Conservation (phyloP, 805 yeast genomes). For the Debaryomyces castellii region DNA sequence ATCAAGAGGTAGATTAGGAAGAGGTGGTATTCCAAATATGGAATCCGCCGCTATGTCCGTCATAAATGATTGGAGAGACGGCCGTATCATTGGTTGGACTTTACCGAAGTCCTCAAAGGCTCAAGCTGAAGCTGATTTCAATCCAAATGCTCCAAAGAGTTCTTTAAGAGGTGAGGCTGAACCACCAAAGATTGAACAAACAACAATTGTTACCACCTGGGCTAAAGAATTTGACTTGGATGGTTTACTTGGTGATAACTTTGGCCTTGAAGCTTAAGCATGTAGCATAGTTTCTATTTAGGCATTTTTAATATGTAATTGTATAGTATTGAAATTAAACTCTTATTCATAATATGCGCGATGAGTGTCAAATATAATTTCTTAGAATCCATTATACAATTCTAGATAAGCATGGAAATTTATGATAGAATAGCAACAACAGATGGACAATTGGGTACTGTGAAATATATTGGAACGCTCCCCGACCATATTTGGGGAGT, state of each 20-base stretch:
- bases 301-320: neutral
- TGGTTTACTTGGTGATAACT: conserved; percentile 59
- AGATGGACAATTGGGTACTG: conserved; percentile 57
- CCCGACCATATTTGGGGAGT: conserved; percentile 58
- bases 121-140: conserved; percentile 18
- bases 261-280: conserved; percentile 25
- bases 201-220: conserved; percentile 86
- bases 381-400: neutral
- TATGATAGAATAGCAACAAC: conserved; percentile 25
- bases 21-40: conserved; percentile 90
- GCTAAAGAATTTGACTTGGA: conserved; percentile 92
- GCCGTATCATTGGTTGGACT: conserved; percentile 89
- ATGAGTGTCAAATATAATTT: neutral
- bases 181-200: conserved; percentile 57
- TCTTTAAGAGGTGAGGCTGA: conserved; percentile 42
- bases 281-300: conserved; percentile 1
- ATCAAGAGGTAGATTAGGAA: conserved; percentile 85
- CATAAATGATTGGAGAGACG: conserved; percentile 96
- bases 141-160: conserved; percentile 35
- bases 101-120: conserved; percentile 57
- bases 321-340: conserved; percentile 1
- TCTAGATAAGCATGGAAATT: neutral
- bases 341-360: neutral
- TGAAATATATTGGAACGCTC: conserved; percentile 59
- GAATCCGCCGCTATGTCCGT: conserved; percentile 81